Evolutionary conservation across 1,284 basidiomycete genomes (phyloP).

Genomic region (Binderoboletus segoi): DNA sequence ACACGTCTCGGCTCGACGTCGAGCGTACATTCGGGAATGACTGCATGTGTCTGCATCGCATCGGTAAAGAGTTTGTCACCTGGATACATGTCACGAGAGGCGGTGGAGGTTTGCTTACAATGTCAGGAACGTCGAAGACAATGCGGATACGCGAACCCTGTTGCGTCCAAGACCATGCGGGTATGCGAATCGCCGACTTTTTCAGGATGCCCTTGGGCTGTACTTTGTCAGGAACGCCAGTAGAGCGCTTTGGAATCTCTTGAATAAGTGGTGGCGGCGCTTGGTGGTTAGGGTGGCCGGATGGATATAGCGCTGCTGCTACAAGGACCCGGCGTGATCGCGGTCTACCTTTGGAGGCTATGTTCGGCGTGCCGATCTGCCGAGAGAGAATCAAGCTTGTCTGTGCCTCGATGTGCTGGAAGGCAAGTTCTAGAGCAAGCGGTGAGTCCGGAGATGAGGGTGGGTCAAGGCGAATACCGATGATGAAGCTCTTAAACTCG

Average conservation of each 20-base stretch:
- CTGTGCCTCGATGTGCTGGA: slow-evolving; percentile 69
- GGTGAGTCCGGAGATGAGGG: slow-evolving; percentile 11
- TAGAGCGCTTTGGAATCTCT: slow-evolving; percentile 35
- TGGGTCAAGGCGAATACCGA: slow-evolving; percentile 48
- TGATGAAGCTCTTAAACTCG: slow-evolving; percentile 67
- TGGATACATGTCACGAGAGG: slow-evolving; percentile 8
- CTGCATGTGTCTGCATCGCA: slow-evolving; percentile 44
- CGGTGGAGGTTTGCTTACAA: slow-evolving; percentile 42
- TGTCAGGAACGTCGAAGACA: slow-evolving; percentile 51
- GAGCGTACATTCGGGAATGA: slow-evolving; percentile 50
- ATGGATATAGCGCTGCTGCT: slow-evolving; percentile 46
- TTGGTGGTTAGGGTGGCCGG: slow-evolving; percentile 28
- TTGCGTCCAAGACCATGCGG: slow-evolving; percentile 54
- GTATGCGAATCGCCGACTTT: slow-evolving; percentile 24
- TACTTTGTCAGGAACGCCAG: slow-evolving; percentile 1
- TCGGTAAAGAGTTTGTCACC: slow-evolving; percentile 9
- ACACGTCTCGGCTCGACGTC: slow-evolving; percentile 63
- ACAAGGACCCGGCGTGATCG: slow-evolving; percentile 56
- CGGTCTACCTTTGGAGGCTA: slow-evolving; percentile 66
- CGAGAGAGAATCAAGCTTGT: slow-evolving; percentile 59
- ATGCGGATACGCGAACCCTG: slow-evolving; percentile 46
- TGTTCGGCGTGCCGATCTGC: slow-evolving; percentile 68
- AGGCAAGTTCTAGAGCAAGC: slow-evolving; percentile 53
- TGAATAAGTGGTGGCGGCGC: slow-evolving; percentile 44
- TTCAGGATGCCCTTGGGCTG: slow-evolving; percentile 47